Base-by-base conservation (phyloP, 192 early-diverging fungal genomes). In the Backusella liffmaniae region DNA sequence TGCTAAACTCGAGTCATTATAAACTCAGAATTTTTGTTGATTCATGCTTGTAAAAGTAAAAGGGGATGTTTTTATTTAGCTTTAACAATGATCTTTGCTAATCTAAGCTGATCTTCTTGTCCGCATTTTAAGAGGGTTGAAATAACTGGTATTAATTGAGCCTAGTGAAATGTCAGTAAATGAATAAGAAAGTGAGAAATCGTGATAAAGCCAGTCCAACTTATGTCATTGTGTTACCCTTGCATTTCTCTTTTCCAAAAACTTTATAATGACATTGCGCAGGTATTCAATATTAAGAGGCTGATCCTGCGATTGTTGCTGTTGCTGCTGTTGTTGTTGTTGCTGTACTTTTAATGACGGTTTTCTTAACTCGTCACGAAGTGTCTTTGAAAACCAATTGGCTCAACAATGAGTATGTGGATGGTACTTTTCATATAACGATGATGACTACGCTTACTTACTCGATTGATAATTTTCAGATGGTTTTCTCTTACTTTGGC, bases 341-440 rank as follows among this genome's bases (percentile, higher is more conserved):
- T 42, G 41, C 41, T 59, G 72, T 23, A 39, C 21, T 36, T 39
- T 53, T 18, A 26, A 18, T 9, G 23, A 34, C 4, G 51, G 51
- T 62, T 41, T 73, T 26, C 72, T 51, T 23, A 73, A 18, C 35
- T 73, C 72, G 37, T 73, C 72, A 7, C 72, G 49, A 37, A 73
- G 56, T 39, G 51, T 73, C 72, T 70, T 39, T 29, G 2, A 16
- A 1, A 4, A 66, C n/a, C 1, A 8, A 53, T 53, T 18, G 18
- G 8, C 1, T 5, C 3, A 8, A 34, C 5, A 35, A 66, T 29
- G 23, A 66, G 15, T 29, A 13, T 10, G 4, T 34, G 16, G n/a
- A 70, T 23, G 18, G 1, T 37, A 12, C 6, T 35, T 37, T 67
- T 18, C 2, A 34, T 10, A 39, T 44, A 26, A 26, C 26, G 4